These are phyloP conservation scores for Leersia perrieri DNA, from an alignment of 176 grass and related monocot species.

Conservation along the genomic window DNA sequence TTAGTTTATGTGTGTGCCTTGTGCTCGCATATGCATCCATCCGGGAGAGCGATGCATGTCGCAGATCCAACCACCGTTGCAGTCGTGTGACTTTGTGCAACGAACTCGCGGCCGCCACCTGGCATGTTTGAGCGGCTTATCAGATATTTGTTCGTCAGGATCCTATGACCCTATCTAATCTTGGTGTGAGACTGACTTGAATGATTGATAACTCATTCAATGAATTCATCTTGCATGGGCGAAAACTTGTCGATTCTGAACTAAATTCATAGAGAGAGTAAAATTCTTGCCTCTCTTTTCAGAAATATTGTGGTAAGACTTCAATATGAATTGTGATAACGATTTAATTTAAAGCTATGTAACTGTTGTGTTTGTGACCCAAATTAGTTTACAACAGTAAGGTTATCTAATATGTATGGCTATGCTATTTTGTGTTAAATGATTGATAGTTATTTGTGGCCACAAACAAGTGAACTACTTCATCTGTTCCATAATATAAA, in stretches of 20 bases:
- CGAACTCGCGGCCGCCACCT: constrained; percentile 5
- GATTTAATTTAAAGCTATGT: background rate
- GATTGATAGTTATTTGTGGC: too few species aligned
- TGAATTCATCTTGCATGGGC: background rate
- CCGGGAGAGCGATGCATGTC: constrained; percentile 26
- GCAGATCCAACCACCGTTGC: constrained; percentile 16
- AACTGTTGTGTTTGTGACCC: too few species aligned
- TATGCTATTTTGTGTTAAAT: too few species aligned
- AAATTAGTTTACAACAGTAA: too few species aligned
- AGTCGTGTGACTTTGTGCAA: background rate
- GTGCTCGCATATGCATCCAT: background rate
- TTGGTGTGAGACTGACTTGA: background rate
- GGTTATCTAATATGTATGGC: too few species aligned
- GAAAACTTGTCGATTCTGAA: background rate
- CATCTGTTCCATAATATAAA: too few species aligned
- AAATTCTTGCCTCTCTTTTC: background rate
- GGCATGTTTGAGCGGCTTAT: background rate
- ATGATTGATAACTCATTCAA: background rate
- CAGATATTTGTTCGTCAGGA: background rate
- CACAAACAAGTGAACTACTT: too few species aligned
- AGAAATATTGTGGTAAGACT: background rate
- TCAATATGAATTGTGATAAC: background rate
- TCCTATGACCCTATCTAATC: background rate
- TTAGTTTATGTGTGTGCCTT: too few species aligned
- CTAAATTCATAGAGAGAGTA: background rate